Base-by-base conservation (phyloP, 163 green algal species). In the Scenedesmus sp. region DNA sequence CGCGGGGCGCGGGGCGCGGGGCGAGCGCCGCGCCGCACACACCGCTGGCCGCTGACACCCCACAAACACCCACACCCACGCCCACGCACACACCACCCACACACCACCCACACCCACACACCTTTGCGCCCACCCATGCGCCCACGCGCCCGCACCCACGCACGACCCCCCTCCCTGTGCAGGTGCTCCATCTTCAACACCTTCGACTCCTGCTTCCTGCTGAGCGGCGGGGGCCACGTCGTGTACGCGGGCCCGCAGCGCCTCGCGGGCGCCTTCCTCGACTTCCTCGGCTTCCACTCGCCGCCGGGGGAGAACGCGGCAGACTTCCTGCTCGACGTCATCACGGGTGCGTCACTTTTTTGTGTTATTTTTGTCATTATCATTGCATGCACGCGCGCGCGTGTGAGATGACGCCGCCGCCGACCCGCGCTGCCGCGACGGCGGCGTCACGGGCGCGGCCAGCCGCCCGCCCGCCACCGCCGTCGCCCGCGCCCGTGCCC, bases 101-200 rank as follows among this genome's bases (percentile, higher is more conserved):
- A 17, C 50, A 58, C 18, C 50, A 58, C n/a, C n/a, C n/a, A n/a
- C n/a, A n/a, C n/a, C n/a, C n/a, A n/a, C n/a, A n/a, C n/a, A n/a
- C n/a, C n/a, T n/a, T n/a, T n/a, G n/a, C n/a, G n/a, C n/a, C n/a
- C n/a, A n/a, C n/a, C n/a, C n/a, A n/a, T n/a, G n/a, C n/a, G n/a
- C n/a, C n/a, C n/a, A n/a, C n/a, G n/a, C n/a, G n/a, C n/a, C n/a
- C n/a, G n/a, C n/a, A n/a, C n/a, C n/a, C n/a, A n/a, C n/a, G n/a
- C n/a, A n/a, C n/a, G n/a, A n/a, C n/a, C n/a, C 54, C n/a, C 29
- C 26, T 42, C 1, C 28, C 42, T 28, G 15, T 66, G 58, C 65
- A 75, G 65, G 47, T 54, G 34, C 20, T 67, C 50, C 36, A 77
- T 77, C 54, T 77, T 77, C 70, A 77, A 66, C 53, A 69, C 63